Evolutionary conservation across 768 basidiomycete species (phyloP).

Genomic region (Termitomyces sp.): DNA sequence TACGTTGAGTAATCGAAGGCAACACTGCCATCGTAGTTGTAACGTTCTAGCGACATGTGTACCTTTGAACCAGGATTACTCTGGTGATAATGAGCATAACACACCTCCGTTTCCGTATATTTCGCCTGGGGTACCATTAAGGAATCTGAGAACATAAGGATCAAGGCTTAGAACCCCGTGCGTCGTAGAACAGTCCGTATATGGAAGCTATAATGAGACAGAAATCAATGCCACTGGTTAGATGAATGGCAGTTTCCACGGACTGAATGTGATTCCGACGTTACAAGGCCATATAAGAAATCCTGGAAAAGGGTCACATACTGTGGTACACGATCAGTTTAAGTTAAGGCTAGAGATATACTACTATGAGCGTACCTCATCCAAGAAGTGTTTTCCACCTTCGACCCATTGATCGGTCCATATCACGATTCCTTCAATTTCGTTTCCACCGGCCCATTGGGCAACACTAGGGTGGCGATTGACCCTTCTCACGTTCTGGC

Average conservation of each 20-base stretch:
- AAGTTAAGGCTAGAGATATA: neutral
- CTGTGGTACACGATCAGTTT: neutral
- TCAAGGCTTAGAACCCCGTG: constrained; percentile 54
- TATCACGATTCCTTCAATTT: constrained; percentile 53
- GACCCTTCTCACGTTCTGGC: constrained; percentile 52
- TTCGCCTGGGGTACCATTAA: constrained; percentile 45
- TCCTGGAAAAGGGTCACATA: constrained; percentile 50
- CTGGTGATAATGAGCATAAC: constrained; percentile 4
- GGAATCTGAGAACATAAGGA: constrained; percentile 48
- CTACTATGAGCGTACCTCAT: constrained; percentile 35
- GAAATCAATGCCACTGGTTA: neutral
- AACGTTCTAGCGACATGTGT: constrained; percentile 36
- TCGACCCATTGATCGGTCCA: constrained; percentile 27
- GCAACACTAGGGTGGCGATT: constrained; percentile 55
- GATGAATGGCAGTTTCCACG: constrained; percentile 1
- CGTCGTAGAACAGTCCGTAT: constrained; percentile 60
- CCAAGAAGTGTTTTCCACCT: constrained; percentile 45
- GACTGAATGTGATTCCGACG: constrained; percentile 49
- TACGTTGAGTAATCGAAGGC: constrained; percentile 55
- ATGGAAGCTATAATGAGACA: constrained; percentile 39
- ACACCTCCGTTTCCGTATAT: constrained; percentile 55
- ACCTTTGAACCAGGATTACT: neutral
- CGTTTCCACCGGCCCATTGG: constrained; percentile 62
- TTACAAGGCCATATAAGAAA: constrained; percentile 44
- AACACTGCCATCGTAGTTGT: constrained; percentile 48